A percentile compares a stretch with the other conserved stretches of the same genome.
Evolutionary conservation across 2,329 filamentous ascomycete genomes (phyloP).

Genomic region (Arthrobotrys sinensis): DNA sequence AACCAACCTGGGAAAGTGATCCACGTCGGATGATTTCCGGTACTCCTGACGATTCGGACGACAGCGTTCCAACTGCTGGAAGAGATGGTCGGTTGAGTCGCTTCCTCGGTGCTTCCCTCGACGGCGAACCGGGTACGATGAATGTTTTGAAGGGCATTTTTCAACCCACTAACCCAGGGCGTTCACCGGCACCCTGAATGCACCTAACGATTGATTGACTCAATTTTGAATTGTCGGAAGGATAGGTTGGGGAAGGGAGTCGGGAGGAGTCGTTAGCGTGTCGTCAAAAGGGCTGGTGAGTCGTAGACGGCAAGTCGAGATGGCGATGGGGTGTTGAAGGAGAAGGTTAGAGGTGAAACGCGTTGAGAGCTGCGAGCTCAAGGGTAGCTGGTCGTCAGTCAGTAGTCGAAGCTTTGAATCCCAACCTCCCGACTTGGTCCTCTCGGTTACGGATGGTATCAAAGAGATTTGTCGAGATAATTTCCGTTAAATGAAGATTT

Average conservation of each 20-base stretch:
- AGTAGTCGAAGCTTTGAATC: slow-evolving; percentile 18
- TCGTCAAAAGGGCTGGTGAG: neutral
- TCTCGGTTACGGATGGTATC: slow-evolving; percentile 22
- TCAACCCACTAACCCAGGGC: slow-evolving; percentile 22
- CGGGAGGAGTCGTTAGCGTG: slow-evolving; percentile 5
- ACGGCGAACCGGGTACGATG: slow-evolving; percentile 8
- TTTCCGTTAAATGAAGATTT: slow-evolving; percentile 27
- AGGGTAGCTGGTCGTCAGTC: slow-evolving; percentile 30
- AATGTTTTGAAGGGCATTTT: slow-evolving; percentile 22
- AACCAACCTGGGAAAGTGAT: neutral
- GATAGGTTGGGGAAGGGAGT: slow-evolving; percentile 3
- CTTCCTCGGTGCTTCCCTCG: neutral
- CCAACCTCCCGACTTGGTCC: slow-evolving; percentile 33
- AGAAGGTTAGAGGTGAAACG: slow-evolving; percentile 14
- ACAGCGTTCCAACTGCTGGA: neutral
- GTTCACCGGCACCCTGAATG: slow-evolving; percentile 39
- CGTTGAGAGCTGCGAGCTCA: slow-evolving; percentile 21
- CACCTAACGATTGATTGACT: neutral
- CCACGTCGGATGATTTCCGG: neutral
- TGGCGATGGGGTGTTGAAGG: neutral
- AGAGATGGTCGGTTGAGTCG: slow-evolving; percentile 10
- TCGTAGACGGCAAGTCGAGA: slow-evolving; percentile 30
- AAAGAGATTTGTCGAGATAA: slow-evolving; percentile 24
- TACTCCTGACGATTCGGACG: neutral
- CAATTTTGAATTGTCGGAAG: slow-evolving; percentile 16